These are phyloP conservation scores for Rhodosporidiobolus odoratus DNA, from an alignment of 768 basidiomycete genomes.

Conservation along the genomic window DNA sequence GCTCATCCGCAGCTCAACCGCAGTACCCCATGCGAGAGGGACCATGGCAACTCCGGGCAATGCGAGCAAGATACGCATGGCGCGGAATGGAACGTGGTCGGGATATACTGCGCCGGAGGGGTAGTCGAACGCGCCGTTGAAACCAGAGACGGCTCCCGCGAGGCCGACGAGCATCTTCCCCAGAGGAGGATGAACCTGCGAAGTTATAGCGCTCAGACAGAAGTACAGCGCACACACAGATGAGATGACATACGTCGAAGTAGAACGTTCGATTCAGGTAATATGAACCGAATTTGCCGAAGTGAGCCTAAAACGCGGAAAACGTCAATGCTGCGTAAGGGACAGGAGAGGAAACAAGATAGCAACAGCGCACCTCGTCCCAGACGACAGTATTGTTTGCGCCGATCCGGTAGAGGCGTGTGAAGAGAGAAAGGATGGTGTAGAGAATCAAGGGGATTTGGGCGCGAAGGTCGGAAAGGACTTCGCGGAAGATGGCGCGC, in stretches of 20 bases:
- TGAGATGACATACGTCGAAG: constrained; percentile 66
- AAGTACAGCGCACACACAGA: neutral
- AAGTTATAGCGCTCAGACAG: neutral
- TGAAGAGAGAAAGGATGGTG: constrained; percentile 89
- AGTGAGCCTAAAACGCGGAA: constrained; percentile 62
- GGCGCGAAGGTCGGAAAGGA: constrained; percentile 8
- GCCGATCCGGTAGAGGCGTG: constrained; percentile 89
- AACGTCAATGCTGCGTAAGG: neutral
- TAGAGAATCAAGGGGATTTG: constrained; percentile 65
- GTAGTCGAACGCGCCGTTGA: constrained; percentile 87
- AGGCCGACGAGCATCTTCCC: constrained; percentile 99
- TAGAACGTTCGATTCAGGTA: constrained; percentile 99
- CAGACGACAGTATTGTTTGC: constrained; percentile 79
- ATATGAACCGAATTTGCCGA: constrained; percentile 91
- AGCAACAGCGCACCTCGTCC: constrained; percentile 62
- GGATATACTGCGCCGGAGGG: constrained; percentile 85
- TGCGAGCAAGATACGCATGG: constrained; percentile 92
- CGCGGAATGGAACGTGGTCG: constrained; percentile 75
- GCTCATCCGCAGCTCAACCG: constrained; percentile 87
- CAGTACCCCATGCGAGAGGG: constrained; percentile 93
- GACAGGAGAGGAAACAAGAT: neutral
- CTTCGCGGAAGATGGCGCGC: constrained; percentile 18
- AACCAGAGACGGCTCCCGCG: constrained; percentile 82
- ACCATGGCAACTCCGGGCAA: constrained; percentile 93
- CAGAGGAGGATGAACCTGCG: constrained; percentile 70